phyloP scores from a whole-genome alignment of 352 stramenopile genomes.

The Phytopythium litorale region DNA sequence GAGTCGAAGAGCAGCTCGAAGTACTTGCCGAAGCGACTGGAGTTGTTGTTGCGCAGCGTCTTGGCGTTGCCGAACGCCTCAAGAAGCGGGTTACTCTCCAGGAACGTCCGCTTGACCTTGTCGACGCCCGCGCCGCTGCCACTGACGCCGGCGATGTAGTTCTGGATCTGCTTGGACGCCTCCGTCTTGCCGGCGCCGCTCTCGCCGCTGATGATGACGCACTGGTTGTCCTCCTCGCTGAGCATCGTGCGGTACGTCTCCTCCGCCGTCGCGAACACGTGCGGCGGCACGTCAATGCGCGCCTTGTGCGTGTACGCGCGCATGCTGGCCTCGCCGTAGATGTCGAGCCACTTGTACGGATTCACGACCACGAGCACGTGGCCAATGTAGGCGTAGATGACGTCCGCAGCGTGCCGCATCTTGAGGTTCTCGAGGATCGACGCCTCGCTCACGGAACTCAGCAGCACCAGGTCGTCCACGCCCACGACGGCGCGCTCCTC shows the following conservation, averaged over 20 bases:
- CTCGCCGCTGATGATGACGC: constrained; percentile 88
- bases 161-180: constrained; percentile 88
- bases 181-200: constrained; percentile 85
- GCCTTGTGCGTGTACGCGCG: constrained; percentile 78
- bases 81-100: constrained; percentile 94
- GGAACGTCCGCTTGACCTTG: constrained; percentile 88
- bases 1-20: constrained; percentile 94
- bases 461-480: constrained; percentile 81
- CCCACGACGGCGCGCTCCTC: constrained; percentile 72
- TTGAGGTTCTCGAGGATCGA: constrained; percentile 89
- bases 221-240: constrained; percentile 88
- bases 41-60: constrained; percentile 95
- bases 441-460: constrained; percentile 63
- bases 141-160: constrained; percentile 85
- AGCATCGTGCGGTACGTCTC: constrained; percentile 88
- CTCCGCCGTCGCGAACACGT: constrained; percentile 85
- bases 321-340: constrained; percentile 84
- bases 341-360: constrained; percentile 90
- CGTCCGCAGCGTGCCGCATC: constrained; percentile 76
- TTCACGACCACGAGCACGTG: constrained; percentile 88
- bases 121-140: constrained; percentile 75
- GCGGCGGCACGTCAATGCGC: constrained; percentile 82
- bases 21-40: constrained; percentile 94
- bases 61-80: constrained; percentile 97
- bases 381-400: constrained; percentile 89